Conservation (phyloP, 768 basidiomycete species). For the Amanita pallidorosea region DNA sequence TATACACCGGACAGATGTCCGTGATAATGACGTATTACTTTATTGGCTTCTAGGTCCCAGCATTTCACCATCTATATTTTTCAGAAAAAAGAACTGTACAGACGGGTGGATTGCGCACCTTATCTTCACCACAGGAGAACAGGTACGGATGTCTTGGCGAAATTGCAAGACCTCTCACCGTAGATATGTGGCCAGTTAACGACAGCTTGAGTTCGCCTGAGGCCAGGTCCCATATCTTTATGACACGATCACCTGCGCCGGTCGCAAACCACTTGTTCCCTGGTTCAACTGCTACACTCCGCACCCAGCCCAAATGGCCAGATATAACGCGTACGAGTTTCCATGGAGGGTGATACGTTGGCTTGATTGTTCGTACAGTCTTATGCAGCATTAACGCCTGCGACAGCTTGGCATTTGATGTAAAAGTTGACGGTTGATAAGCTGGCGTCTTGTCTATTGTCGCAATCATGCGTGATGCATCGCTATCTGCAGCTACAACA, state of each 20-base stretch:
- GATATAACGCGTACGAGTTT: conserved; percentile 95
- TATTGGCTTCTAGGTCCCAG: conserved; percentile 98
- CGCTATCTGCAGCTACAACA: conserved; percentile 28
- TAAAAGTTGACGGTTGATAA: conserved; percentile 59
- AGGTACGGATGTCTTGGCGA: conserved; percentile 91
- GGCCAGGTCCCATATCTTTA: conserved; percentile 98
- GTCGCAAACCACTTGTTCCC: conserved; percentile 99
- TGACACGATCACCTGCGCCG: conserved; percentile 94
- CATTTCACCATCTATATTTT: conserved; percentile 93
- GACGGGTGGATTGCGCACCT: conserved; percentile 39
- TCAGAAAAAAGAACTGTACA: neutral
- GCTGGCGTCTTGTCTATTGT: conserved; percentile 66
- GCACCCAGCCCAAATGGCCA: conserved; percentile 96
- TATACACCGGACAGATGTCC: conserved; percentile 99
- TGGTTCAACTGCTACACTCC: conserved; percentile 92
- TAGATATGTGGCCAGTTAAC: conserved; percentile 94
- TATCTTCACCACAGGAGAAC: conserved; percentile 97
- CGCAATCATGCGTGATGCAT: conserved; percentile 60
- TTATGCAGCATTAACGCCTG: conserved; percentile 88
- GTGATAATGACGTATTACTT: conserved; percentile 97
- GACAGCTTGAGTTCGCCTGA: conserved; percentile 96
- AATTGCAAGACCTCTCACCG: conserved; percentile 90
- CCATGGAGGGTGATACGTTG: conserved; percentile 94
- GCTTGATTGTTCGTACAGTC: conserved; percentile 88
- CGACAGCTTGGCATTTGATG: conserved; percentile 58